A percentile compares a stretch with the other conserved stretches of the same genome.
These are phyloP conservation scores for Candida nemodendra DNA, from an alignment of 805 yeast genomes.

Conservation along the genomic window DNA sequence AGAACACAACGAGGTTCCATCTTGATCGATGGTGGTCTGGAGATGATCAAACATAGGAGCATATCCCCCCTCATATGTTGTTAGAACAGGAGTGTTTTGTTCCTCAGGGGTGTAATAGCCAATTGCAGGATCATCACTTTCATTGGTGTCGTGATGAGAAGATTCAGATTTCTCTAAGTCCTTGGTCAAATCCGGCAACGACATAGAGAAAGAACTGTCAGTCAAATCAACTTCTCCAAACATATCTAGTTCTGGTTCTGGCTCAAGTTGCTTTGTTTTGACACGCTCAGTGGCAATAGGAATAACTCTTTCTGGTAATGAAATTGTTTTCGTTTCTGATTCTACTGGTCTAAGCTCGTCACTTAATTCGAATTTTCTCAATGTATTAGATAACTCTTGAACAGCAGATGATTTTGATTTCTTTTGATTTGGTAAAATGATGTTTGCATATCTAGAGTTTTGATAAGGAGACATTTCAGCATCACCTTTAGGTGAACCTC, in stretches of 20 bases:
- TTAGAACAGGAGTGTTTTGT: conserved; percentile 10
- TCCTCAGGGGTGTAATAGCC: conserved; percentile 22
- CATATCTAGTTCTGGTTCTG: conserved; percentile 13
- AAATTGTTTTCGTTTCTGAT: background rate
- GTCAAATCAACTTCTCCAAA: conserved; percentile 17
- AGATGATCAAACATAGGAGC: background rate
- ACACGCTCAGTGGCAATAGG: conserved; percentile 1
- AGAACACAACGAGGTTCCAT: conserved; percentile 27
- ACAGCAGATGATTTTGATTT: background rate
- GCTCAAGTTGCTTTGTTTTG: conserved; percentile 3
- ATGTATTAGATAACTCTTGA: background rate
- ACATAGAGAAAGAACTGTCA: conserved; percentile 14
- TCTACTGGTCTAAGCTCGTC: background rate
- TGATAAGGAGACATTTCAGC: no score
- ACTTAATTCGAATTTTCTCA: background rate
- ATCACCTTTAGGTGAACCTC: no score
- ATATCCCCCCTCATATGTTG: background rate
- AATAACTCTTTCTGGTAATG: conserved; percentile 7
- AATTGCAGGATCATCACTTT: conserved; percentile 9
- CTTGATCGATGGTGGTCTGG: conserved; percentile 4
- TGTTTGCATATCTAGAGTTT: background rate
- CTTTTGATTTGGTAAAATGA: background rate
- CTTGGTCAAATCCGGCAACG: conserved; percentile 15
- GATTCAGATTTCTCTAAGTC: conserved; percentile 6
- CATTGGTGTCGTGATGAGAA: conserved; percentile 4